phyloP scores from a whole-genome alignment of 139 green algal species.

The Mychonastes homosphaera region DNA sequence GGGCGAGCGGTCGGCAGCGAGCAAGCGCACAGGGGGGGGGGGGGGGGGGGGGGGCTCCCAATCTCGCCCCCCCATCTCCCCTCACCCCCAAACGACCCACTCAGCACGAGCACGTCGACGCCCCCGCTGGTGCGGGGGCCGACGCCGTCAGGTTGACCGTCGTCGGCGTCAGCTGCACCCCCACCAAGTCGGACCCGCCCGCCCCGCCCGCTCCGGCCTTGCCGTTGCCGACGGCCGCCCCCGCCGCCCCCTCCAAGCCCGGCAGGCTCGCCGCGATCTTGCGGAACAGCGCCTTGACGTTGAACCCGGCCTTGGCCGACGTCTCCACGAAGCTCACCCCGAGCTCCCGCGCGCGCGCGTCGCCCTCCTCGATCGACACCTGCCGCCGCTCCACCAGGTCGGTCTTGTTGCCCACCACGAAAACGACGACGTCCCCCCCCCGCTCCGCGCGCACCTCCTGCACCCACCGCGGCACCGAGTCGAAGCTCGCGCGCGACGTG shows the following conservation, averaged over 20 bases:
- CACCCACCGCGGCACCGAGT: constrained; percentile 93
- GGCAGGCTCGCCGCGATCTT: constrained; percentile 95
- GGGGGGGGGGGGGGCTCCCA: no score
- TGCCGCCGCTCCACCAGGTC: constrained; percentile 95
- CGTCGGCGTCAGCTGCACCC: constrained; percentile 74
- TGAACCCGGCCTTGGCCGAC: constrained; percentile 95
- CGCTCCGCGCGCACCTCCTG: constrained; percentile 94
- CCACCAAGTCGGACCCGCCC: constrained; percentile 82
- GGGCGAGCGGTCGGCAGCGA: no score
- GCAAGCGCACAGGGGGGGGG: no score
- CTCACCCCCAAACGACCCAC: no score
- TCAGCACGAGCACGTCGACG: constrained; percentile 35
- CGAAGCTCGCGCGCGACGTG: no score
- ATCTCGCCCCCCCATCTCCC: no score
- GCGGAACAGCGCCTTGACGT: constrained; percentile 97
- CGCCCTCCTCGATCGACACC: constrained; percentile 93
- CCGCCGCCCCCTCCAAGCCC: constrained; percentile 69
- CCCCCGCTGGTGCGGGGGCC: constrained; percentile 1
- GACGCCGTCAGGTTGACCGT: constrained; percentile 22
- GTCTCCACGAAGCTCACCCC: constrained; percentile 98
- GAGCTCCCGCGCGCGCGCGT: constrained; percentile 82
- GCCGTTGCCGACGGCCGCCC: constrained; percentile 1
- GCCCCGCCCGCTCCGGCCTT: no score
- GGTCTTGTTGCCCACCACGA: constrained; percentile 98
- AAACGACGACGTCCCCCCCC: constrained; percentile 95